These are phyloP conservation scores for Leccinum imitatum DNA, from an alignment of 768 basidiomycete species.

Conservation along the genomic window DNA sequence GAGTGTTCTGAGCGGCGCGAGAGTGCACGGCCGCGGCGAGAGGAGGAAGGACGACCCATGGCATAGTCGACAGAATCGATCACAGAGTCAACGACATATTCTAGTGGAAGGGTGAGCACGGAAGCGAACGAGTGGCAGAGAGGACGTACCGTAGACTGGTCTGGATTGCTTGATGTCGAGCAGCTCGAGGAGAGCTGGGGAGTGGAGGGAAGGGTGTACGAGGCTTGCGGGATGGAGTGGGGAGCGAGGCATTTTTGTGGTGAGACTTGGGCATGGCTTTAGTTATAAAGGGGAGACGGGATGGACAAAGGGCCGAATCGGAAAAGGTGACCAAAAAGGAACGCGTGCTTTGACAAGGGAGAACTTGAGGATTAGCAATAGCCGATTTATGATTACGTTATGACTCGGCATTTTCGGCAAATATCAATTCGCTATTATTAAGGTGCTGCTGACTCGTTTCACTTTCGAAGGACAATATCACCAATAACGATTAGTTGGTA, in stretches of 20 bases:
- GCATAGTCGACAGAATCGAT: constrained; percentile 75
- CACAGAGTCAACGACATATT: constrained; percentile 68
- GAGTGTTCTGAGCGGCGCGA: constrained; percentile 51
- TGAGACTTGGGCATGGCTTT: constrained; percentile 11
- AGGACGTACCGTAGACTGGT: constrained; percentile 60
- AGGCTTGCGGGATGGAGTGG: constrained; percentile 51
- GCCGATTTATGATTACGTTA: constrained; percentile 11
- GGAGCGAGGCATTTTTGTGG: constrained; percentile 24
- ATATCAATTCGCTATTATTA: neutral
- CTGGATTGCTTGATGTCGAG: constrained; percentile 62
- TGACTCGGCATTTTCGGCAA: neutral
- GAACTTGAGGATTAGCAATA: constrained; percentile 28
- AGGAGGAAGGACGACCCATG: constrained; percentile 63
- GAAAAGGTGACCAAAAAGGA: constrained; percentile 30
- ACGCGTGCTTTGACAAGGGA: constrained; percentile 17
- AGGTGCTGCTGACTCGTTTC: neutral
- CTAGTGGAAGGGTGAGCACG: constrained; percentile 35
- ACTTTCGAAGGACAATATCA: neutral
- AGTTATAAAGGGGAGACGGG: constrained; percentile 35
- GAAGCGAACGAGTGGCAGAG: neutral
- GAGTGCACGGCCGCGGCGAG: constrained; percentile 47
- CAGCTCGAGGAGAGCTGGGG: constrained; percentile 66
- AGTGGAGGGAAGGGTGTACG: constrained; percentile 62
- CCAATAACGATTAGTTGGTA: neutral
- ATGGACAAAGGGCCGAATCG: constrained; percentile 36